phyloP scores from a whole-genome alignment of 805 yeast genomes.

The Yarrowia sp. region DNA sequence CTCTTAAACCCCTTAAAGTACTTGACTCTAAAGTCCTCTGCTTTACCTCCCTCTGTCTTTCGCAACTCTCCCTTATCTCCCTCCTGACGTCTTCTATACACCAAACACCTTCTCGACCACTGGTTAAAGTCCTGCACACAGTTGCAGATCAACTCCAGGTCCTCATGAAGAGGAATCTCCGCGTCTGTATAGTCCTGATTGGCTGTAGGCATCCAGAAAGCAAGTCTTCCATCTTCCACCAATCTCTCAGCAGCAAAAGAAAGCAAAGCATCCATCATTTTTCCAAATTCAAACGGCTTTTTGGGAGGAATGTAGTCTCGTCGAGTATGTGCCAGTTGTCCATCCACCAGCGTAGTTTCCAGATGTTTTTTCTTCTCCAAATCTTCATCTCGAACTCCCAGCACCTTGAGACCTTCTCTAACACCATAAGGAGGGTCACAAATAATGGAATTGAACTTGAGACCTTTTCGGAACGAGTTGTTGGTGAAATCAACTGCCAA shows the following conservation, averaged over 20 bases:
- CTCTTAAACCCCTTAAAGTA: slow-evolving; percentile 63
- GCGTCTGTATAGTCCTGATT: slow-evolving; percentile 69
- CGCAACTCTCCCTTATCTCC: slow-evolving; percentile 42
- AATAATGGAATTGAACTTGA: slow-evolving; percentile 72
- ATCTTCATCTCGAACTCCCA: slow-evolving; percentile 78
- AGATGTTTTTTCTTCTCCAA: slow-evolving; percentile 48
- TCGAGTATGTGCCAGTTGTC: slow-evolving; percentile 70
- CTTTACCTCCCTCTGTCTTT: slow-evolving; percentile 48
- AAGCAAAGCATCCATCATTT: slow-evolving; percentile 72
- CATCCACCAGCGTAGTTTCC: slow-evolving; percentile 57
- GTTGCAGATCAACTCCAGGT: slow-evolving; percentile 63
- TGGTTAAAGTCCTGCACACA: slow-evolving; percentile 85
- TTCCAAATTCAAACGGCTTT: slow-evolving; percentile 78
- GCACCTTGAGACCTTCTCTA: slow-evolving; percentile 88
- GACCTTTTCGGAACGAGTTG: slow-evolving; percentile 63
- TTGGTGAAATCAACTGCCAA: slow-evolving; percentile 94
- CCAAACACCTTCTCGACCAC: slow-evolving; percentile 87
- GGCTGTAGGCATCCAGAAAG: slow-evolving; percentile 98
- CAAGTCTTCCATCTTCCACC: slow-evolving; percentile 72
- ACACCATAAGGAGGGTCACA: slow-evolving; percentile 99
- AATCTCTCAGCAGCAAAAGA: slow-evolving; percentile 68
- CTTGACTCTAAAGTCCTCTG: slow-evolving; percentile 67
- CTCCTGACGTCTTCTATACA: slow-evolving; percentile 59
- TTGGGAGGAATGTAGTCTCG: slow-evolving; percentile 89
- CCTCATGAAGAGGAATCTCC: slow-evolving; percentile 73